Base-by-base conservation (phyloP, 768 basidiomycete species). In the Macrolepiota dolichaula region DNA sequence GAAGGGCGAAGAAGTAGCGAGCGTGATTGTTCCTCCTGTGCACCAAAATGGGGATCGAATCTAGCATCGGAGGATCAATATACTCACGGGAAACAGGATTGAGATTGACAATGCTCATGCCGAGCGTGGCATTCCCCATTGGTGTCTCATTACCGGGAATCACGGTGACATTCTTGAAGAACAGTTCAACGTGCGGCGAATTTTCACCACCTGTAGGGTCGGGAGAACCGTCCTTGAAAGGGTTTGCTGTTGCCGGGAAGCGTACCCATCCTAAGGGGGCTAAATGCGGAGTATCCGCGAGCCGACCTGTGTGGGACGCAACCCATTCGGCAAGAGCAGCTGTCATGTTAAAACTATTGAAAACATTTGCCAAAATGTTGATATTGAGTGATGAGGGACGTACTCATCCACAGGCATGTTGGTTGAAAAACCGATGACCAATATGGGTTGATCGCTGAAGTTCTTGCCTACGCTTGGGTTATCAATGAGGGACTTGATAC, bases 1-100 rank as follows among this genome's bases (percentile, higher is more conserved):
- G n/a, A 63, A 69, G 9, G 71, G 71, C 49, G 71, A 63, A 6
- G 52, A 60, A 29, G 65, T 63, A 2, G 38, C 29, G 1, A 71
- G 19, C 11, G 59, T 67, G 13, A 72, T 62, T 24, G 64, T 57
- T 10, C 71, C 71, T 17, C 58, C 58, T 59, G 22, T 37, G 36
- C 13, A 32, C 51, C 29, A 24, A 32, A 38, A 32, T 44, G 19
- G 7, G 15, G 17, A 19, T 6, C 19, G 9, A 44, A 10, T 10
- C n/a, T 17, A 7, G 17, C 19, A 7, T n/a, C 19, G 3, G 42
- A 1, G 42, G 19, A n/a, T 6, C n/a, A 44, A 19, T 7, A 17
- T 17, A 17, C 42, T 19, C 42, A 44, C 42, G 42, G 1, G 42
- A 44, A 7, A 19, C 17, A 44, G 42, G 17, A 6, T 17, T 13